Conservation (phyloP, 2,329 filamentous ascomycete species). For the Lasiodiplodia citricola region DNA sequence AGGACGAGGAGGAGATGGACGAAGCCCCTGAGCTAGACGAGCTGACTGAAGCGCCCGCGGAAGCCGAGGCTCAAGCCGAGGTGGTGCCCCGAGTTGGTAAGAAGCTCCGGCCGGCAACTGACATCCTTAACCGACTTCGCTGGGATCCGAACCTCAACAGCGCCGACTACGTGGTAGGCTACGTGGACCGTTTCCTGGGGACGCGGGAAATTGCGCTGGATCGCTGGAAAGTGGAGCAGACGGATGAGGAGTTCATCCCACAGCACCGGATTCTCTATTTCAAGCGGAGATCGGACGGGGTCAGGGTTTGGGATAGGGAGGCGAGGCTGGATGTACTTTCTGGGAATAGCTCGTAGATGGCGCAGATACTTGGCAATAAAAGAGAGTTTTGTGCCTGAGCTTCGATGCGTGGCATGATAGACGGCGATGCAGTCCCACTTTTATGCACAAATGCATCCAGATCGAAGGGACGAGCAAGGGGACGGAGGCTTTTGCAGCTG, state of each 20-base stretch:
- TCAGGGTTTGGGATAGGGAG: conserved; percentile 58
- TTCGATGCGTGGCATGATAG: not conserved
- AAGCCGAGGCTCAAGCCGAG: conserved; percentile 22
- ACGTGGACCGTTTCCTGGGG: conserved; percentile 54
- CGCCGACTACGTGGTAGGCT: conserved; percentile 52
- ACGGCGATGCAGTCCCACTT: not conserved
- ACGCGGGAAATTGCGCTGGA: conserved; percentile 50
- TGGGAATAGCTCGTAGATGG: conserved; percentile 43
- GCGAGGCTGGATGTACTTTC: conserved; percentile 55
- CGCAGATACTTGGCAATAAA: not conserved
- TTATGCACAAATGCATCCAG: not conserved
- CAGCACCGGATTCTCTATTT: conserved; percentile 49
- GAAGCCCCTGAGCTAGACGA: conserved; percentile 5
- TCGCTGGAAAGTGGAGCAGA: conserved; percentile 53
- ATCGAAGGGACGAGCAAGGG: not conserved
- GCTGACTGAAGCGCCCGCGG: not conserved
- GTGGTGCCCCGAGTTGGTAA: conserved; percentile 9
- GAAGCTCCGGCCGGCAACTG: conserved; percentile 32
- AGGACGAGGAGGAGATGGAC: not conserved
- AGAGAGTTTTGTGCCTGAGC: not conserved
- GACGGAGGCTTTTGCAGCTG: not conserved
- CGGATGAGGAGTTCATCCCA: conserved; percentile 58
- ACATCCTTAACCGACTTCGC: conserved; percentile 50
- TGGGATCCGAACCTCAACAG: conserved; percentile 42
- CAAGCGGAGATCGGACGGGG: conserved; percentile 36